phyloP scores from a whole-genome alignment of 139 green algal genomes.

The Closterium sp. region DNA sequence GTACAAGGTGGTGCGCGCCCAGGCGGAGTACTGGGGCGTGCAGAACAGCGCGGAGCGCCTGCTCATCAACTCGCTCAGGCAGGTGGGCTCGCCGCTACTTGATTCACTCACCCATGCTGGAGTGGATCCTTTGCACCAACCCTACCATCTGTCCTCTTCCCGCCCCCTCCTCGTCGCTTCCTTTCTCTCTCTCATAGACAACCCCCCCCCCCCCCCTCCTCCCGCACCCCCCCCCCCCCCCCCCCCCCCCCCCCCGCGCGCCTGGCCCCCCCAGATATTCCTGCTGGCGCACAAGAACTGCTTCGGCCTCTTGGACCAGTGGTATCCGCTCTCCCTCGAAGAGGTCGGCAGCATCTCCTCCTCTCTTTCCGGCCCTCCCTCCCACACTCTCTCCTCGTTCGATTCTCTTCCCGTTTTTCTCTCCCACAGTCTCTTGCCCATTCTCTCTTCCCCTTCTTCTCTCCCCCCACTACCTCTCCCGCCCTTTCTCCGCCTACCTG shows the following conservation, averaged over 20 bases:
- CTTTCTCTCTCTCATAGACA: too few relatives aligned
- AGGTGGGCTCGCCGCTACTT: too few relatives aligned
- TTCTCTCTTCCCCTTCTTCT: neutral
- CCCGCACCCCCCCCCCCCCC: too few relatives aligned
- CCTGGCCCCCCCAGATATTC: constrained; percentile 17
- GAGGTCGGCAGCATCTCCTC: neutral
- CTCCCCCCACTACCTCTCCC: neutral
- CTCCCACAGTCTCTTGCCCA: neutral
- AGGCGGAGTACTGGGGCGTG: constrained; percentile 6
- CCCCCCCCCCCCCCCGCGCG: too few relatives aligned
- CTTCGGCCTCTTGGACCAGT: constrained; percentile 3
- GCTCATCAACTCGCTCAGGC: neutral
- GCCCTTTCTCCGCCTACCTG: neutral
- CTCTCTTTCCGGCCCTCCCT: neutral
- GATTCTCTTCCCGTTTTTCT: neutral
- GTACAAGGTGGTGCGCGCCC: constrained; percentile 1
- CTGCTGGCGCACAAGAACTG: constrained; percentile 14
- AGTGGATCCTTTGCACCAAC: too few relatives aligned
- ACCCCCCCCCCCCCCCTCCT: neutral
- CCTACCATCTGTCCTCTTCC: too few relatives aligned
- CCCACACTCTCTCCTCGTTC: neutral
- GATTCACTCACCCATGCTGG: too few relatives aligned
- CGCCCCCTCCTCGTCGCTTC: too few relatives aligned
- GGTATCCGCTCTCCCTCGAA: neutral
- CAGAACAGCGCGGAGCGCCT: neutral